phyloP scores from a whole-genome alignment of 202 grass and related monocot genomes.

The Setaria italica region DNA sequence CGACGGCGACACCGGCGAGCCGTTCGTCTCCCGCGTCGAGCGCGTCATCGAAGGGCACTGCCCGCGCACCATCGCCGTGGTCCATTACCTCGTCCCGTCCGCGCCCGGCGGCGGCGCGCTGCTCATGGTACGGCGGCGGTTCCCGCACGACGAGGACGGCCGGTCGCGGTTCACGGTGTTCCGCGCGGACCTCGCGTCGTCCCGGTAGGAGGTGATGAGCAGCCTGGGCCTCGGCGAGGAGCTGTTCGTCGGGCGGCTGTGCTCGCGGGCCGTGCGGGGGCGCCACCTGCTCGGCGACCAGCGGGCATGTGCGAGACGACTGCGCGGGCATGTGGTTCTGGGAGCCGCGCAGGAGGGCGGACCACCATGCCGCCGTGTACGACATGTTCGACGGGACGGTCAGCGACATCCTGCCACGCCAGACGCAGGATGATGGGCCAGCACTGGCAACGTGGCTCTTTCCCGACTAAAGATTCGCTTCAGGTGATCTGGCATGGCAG shows the following conservation, averaged over 20 bases:
- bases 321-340: neutral
- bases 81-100: neutral
- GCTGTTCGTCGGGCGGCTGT: conserved; percentile 9
- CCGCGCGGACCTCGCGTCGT: neutral
- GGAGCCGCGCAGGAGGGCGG: no score
- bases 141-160: neutral
- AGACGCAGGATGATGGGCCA: no score
- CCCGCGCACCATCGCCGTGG: neutral
- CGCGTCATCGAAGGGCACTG: neutral
- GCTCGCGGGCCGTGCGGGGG: neutral
- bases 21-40: neutral
- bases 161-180: neutral
- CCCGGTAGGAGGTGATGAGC: neutral
- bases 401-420: neutral
- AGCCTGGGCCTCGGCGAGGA: neutral
- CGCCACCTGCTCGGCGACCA: neutral
- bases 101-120: neutral
- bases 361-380: neutral
- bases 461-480: no score
- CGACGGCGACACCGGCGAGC: neutral
- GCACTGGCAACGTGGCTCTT: neutral
- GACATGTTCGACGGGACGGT: neutral
- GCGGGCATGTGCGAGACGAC: neutral
- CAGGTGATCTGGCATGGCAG: no score
- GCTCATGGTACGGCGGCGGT: neutral